Evolutionary conservation across 2,329 filamentous ascomycete species (phyloP), one percentile per base, ranked within the genome.

Genomic region (Pyrenophora seminiperda): DNA sequence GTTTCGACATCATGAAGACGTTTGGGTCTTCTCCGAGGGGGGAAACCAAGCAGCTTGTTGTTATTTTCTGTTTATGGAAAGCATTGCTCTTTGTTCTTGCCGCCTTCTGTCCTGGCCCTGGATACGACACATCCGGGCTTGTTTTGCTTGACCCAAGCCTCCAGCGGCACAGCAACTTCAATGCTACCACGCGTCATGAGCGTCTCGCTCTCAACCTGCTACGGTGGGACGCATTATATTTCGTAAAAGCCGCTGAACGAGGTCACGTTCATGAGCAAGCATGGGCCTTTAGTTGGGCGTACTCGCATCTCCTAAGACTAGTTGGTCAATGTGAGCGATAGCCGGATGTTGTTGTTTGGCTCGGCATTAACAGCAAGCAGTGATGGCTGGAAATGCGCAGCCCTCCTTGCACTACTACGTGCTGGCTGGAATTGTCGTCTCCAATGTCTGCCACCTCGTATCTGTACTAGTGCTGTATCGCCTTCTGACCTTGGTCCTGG

Each of bases 181-280:
- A 58, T 15, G 54, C 56, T 1, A 58, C 57, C 36, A 51, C 56
- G 19, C 44, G 47, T 46, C 17, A 40, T 44, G 41, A 56, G 56
- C 71, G 73, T 53, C 61, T 88, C 2, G 71, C 78, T 15, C 73
- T 79, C 27, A 83, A 83, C 34, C 76, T 94, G 50, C 85, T 85
- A 5, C 81, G 89, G 70, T 95, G 90, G 90, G 90, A 95, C 70
- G 88, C 86, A 24, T 78, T 95, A 59, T 94, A 93, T 71, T 93
- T 87, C 65, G 76, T 86, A 50, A 80, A 84, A 58, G 71, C 78
- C 36, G 83, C 88, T 4, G 78, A 78, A 33, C 77, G 82, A 9
- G 88, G 87, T 27, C 86, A 90, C 61, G 47, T 86, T 9, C 88
- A 84, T 68, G 90, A 95, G 75, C 90, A 94, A 74, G 88, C 93